phyloP scores from a whole-genome alignment of 2,329 filamentous ascomycete genomes.

The Exserohilum turcica region DNA sequence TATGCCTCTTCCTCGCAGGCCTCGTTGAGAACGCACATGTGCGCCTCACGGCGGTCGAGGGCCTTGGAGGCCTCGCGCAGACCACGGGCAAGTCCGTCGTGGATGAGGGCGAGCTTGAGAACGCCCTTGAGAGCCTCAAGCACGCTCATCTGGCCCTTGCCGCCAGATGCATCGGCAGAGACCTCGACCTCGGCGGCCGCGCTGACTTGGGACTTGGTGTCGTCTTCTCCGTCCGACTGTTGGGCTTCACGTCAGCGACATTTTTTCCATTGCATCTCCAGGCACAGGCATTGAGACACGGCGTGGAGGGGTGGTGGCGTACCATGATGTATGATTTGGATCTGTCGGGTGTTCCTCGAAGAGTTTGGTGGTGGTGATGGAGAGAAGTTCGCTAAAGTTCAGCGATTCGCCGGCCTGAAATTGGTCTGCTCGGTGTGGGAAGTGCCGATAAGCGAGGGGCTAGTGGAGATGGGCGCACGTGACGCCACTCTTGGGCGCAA shows the following conservation, averaged over 20 bases:
- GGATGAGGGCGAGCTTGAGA: constrained; percentile 97
- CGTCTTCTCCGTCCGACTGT: constrained; percentile 99
- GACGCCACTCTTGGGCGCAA: background rate
- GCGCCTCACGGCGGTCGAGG: constrained; percentile 95
- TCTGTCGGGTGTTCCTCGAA: constrained; percentile 54
- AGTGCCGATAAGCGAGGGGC: constrained; percentile 8
- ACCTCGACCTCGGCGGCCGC: constrained; percentile 95
- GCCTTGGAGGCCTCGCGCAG: constrained; percentile 99
- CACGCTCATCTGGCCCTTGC: constrained; percentile 93
- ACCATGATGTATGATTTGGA: constrained; percentile 50
- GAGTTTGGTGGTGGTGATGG: constrained; percentile 38
- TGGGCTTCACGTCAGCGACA: constrained; percentile 22
- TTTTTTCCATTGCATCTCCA: constrained; percentile 4
- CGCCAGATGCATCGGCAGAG: constrained; percentile 79
- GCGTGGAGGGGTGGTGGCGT: constrained; percentile 13
- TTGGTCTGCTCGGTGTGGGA: constrained; percentile 16
- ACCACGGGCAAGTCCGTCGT: constrained; percentile 98
- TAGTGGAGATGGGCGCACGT: background rate
- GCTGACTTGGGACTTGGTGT: constrained; percentile 78
- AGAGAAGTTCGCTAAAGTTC: constrained; percentile 23
- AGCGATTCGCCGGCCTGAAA: constrained; percentile 21
- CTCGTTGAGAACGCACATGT: constrained; percentile 99
- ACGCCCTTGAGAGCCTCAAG: constrained; percentile 99
- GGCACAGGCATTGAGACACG: background rate
- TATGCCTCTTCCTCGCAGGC: constrained; percentile 99